phyloP scores from a whole-genome alignment of 2,329 filamentous ascomycete genomes.

The Alternaria sp. region DNA sequence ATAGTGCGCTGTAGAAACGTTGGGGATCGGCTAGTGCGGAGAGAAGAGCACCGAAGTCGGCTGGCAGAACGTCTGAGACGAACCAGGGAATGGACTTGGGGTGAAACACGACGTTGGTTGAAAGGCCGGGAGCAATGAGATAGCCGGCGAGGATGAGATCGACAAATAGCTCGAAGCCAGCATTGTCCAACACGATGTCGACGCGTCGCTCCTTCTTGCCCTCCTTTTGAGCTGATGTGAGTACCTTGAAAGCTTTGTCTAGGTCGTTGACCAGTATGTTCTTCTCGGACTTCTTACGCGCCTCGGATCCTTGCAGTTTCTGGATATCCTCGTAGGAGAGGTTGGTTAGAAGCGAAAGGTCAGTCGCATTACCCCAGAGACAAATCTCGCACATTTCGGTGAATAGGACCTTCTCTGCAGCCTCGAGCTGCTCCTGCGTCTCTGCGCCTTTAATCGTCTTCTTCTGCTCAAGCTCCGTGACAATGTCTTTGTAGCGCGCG shows the following conservation, averaged over 20 bases:
- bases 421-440: slow-evolving; percentile 63
- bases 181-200: slow-evolving; percentile 96
- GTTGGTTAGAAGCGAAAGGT: slow-evolving; percentile 87
- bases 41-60: slow-evolving; percentile 84
- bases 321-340: slow-evolving; percentile 96
- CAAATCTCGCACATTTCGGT: slow-evolving; percentile 95
- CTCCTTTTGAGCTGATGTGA: slow-evolving; percentile 70
- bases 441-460: slow-evolving; percentile 55
- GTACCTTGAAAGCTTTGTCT: slow-evolving; percentile 71
- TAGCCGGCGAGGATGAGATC: slow-evolving; percentile 93
- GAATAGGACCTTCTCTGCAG: slow-evolving; percentile 81
- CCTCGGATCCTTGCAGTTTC: slow-evolving; percentile 88
- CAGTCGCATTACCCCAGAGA: slow-evolving; percentile 96
- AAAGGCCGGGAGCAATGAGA: slow-evolving; percentile 81
- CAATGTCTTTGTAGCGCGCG: slow-evolving; percentile 76
- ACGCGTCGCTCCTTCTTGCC: slow-evolving; percentile 75
- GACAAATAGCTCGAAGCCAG: slow-evolving; percentile 96
- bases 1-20: slow-evolving; percentile 77
- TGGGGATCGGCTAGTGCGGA: slow-evolving; percentile 79
- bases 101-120: slow-evolving; percentile 86
- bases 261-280: slow-evolving; percentile 94
- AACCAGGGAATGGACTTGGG: slow-evolving; percentile 98
- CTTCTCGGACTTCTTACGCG: slow-evolving; percentile 84
- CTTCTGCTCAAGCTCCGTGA: slow-evolving; percentile 69
- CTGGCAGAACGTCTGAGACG: slow-evolving; percentile 90